Conservation (phyloP, 371 early-diverging fungal species). For the Mortierella sp. region DNA sequence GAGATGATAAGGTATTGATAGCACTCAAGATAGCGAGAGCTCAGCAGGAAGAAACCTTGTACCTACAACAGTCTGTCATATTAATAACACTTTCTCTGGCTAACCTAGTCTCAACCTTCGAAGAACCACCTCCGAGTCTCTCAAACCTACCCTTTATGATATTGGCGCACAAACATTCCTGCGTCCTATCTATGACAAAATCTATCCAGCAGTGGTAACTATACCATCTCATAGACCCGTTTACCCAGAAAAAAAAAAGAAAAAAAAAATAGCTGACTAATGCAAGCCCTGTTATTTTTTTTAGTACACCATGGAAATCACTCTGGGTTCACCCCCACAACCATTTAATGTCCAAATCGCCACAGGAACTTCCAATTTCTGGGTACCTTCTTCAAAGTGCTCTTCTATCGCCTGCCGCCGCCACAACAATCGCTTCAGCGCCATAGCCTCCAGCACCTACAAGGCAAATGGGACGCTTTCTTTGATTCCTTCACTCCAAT, state of each 20-base stretch:
- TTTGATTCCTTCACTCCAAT: slow-evolving; percentile 66
- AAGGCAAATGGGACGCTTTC: slow-evolving; percentile 83
- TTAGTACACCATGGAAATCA: slow-evolving; percentile 61
- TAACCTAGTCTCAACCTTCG: not conserved
- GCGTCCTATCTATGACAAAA: not conserved
- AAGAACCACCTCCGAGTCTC: not conserved
- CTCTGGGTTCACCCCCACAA: slow-evolving; percentile 85
- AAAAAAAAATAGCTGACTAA: not conserved
- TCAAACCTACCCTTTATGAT: not conserved
- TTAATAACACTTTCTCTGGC: not conserved
- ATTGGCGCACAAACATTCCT: not conserved
- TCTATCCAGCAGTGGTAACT: not conserved
- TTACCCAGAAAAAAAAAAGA: not conserved
- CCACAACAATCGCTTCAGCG: slow-evolving; percentile 83
- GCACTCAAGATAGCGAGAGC: not conserved
- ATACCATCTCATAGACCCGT: not conserved
- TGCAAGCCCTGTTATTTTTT: not conserved
- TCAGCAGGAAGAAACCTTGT: not conserved
- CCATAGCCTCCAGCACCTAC: slow-evolving; percentile 72
- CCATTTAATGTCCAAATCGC: slow-evolving; percentile 87
- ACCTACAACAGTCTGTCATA: not conserved
- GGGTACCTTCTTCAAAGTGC: slow-evolving; percentile 93
- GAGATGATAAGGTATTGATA: not conserved
- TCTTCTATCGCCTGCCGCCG: slow-evolving; percentile 86
- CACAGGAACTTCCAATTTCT: slow-evolving; percentile 90